Evolutionary conservation across 805 yeast genomes (phyloP).

Genomic region (Brettanomyces nanus): DNA sequence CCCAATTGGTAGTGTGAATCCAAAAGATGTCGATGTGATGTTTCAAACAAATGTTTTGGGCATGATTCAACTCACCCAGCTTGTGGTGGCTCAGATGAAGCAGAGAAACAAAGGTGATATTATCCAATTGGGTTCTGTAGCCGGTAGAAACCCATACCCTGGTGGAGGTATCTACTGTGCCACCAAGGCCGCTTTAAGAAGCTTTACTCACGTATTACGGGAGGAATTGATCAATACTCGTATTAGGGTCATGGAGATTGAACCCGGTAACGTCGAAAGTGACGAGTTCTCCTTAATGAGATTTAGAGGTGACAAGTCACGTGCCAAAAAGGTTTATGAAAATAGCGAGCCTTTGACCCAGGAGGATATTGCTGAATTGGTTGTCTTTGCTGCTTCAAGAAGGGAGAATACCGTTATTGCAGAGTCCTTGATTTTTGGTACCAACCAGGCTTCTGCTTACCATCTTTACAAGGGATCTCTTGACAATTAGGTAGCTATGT

Average conservation of each 20-base stretch:
- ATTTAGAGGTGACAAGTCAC: slow-evolving; percentile 51
- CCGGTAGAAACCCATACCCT: slow-evolving; percentile 73
- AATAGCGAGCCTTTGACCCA: slow-evolving; percentile 67
- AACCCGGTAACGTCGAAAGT: slow-evolving; percentile 76
- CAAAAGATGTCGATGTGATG: slow-evolving; percentile 65
- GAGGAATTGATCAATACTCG: slow-evolving; percentile 44
- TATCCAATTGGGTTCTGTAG: slow-evolving; percentile 68
- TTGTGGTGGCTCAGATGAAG: slow-evolving; percentile 63
- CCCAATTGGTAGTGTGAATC: slow-evolving; percentile 57
- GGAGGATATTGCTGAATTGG: slow-evolving; percentile 67
- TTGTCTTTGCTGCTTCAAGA: slow-evolving; percentile 60
- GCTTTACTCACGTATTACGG: slow-evolving; percentile 59
- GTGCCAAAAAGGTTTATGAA: slow-evolving; percentile 57
- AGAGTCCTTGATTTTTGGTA: slow-evolving; percentile 75
- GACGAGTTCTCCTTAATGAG: slow-evolving; percentile 58
- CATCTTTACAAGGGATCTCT: slow-evolving; percentile 41
- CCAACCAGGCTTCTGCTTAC: slow-evolving; percentile 74
- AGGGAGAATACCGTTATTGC: slow-evolving; percentile 68
- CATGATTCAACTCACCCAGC: slow-evolving; percentile 75
- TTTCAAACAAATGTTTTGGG: slow-evolving; percentile 85
- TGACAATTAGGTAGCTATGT: no score
- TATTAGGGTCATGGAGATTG: slow-evolving; percentile 64
- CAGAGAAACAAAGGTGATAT: slow-evolving; percentile 64
- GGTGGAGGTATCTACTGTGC: slow-evolving; percentile 77
- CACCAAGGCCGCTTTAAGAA: slow-evolving; percentile 62